Conservation (phyloP, 352 stramenopile species). For the Plasmopara muralis region DNA sequence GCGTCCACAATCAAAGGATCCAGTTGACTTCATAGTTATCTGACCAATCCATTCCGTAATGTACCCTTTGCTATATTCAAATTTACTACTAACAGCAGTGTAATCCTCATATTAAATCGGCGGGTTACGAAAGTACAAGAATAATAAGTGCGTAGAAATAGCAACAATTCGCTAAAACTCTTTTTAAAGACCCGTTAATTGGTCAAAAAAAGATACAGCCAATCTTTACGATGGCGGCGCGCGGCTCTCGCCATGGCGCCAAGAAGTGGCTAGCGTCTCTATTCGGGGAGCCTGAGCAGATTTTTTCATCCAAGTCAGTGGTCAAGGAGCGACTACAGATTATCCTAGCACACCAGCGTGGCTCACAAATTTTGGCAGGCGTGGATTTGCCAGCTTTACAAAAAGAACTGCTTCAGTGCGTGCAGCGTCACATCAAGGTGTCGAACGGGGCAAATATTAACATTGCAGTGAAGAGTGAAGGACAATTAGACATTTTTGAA, state of each 20-base stretch:
- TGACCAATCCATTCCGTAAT: conserved; percentile 37
- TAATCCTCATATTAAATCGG: too few relatives aligned
- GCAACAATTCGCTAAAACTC: neutral
- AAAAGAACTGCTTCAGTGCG: conserved; percentile 77
- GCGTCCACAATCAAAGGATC: conserved; percentile 77
- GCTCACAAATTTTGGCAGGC: conserved; percentile 74
- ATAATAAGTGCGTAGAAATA: too few relatives aligned
- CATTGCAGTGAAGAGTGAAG: conserved; percentile 86
- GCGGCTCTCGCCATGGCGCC: conserved; percentile 45
- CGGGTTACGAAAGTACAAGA: too few relatives aligned
- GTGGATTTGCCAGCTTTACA: conserved; percentile 77
- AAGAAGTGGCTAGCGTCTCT: conserved; percentile 79
- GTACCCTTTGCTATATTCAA: neutral
- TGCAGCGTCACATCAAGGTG: conserved; percentile 84
- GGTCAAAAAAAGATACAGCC: neutral
- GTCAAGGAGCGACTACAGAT: conserved; percentile 87
- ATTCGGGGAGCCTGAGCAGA: conserved; percentile 48
- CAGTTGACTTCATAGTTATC: conserved; percentile 87
- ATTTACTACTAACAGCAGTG: neutral
- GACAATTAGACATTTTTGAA: conserved; percentile 85
- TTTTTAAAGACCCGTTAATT: neutral
- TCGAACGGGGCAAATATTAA: conserved; percentile 85
- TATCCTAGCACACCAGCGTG: conserved; percentile 83
- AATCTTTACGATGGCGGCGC: conserved; percentile 32
- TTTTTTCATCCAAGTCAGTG: conserved; percentile 66